Percentiles rank a stretch among this genome's conserved stretches.
Conservation (phyloP, 306 rosid species). For the Ormosia emarginata region DNA sequence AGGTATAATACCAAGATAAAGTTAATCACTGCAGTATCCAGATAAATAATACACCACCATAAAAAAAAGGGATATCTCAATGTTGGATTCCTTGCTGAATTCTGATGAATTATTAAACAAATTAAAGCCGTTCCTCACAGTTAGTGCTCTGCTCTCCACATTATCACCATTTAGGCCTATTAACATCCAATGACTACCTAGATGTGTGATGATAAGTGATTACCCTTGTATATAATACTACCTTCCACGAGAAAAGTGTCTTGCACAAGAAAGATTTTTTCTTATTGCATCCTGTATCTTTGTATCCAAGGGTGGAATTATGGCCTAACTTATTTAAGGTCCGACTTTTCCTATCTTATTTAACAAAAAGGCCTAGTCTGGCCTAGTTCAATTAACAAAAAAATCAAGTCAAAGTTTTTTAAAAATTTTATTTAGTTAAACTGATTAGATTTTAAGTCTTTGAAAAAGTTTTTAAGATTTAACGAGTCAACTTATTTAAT, state of each 20-base stretch:
- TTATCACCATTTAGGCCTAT: neutral
- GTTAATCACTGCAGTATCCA: neutral
- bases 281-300: neutral
- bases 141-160: conserved; percentile 34
- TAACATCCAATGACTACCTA: neutral
- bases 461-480: too few relatives aligned
- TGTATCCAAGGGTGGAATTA: too few relatives aligned
- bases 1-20: neutral
- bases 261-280: conserved; percentile 19
- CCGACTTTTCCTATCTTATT: too few relatives aligned
- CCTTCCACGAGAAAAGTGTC: conserved; percentile 13
- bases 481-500: too few relatives aligned
- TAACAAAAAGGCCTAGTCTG: too few relatives aligned
- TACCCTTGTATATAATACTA: conserved; percentile 23
- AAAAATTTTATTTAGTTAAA: too few relatives aligned
- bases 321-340: too few relatives aligned
- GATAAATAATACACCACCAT: neutral
- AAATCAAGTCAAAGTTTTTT: too few relatives aligned
- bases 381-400: too few relatives aligned
- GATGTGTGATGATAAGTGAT: neutral
- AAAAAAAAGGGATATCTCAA: neutral
- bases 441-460: too few relatives aligned
- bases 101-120: neutral
- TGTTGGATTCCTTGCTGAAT: neutral
- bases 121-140: neutral